Conservation (phyloP, 768 basidiomycete species). For the Agrocybe pediades region DNA sequence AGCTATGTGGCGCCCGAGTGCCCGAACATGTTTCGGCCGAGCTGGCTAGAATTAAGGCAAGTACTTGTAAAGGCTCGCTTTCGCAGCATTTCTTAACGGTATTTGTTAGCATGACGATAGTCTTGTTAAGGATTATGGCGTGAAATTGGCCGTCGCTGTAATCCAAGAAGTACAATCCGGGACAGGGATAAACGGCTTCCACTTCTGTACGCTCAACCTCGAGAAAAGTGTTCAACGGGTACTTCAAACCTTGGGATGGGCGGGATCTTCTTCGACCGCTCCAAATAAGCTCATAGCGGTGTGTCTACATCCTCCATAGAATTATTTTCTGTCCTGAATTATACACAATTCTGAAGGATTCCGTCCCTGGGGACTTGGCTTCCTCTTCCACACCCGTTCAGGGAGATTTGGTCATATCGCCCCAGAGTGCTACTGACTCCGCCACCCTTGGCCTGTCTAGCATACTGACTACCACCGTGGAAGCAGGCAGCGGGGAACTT, state of each 20-base stretch:
- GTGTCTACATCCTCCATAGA: slow-evolving; percentile 10
- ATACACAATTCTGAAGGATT: slow-evolving; percentile 34
- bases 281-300: slow-evolving; percentile 75
- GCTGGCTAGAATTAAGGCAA: slow-evolving; percentile 76
- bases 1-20: slow-evolving; percentile 81
- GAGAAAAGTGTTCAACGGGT: slow-evolving; percentile 93
- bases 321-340: slow-evolving; percentile 2
- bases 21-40: slow-evolving; percentile 66
- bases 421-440: slow-evolving; percentile 61
- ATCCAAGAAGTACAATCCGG: slow-evolving; percentile 59
- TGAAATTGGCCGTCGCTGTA: slow-evolving; percentile 81
- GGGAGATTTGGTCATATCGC: slow-evolving; percentile 55
- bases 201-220: slow-evolving; percentile 96
- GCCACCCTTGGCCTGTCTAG: slow-evolving; percentile 59
- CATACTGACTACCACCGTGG: slow-evolving; percentile 49
- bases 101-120: slow-evolving; percentile 83
- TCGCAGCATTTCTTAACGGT: background rate
- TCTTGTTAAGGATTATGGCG: slow-evolving; percentile 93
- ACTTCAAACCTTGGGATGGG: slow-evolving; percentile 80
- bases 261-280: slow-evolving; percentile 32
- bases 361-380: slow-evolving; percentile 30
- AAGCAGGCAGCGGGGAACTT: slow-evolving; percentile 71
- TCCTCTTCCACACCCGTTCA: slow-evolving; percentile 26
- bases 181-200: slow-evolving; percentile 71
- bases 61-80: slow-evolving; percentile 18